Evolutionary conservation across 306 rosid genomes (phyloP).

Genomic region (Pyrus bretschneideri): DNA sequence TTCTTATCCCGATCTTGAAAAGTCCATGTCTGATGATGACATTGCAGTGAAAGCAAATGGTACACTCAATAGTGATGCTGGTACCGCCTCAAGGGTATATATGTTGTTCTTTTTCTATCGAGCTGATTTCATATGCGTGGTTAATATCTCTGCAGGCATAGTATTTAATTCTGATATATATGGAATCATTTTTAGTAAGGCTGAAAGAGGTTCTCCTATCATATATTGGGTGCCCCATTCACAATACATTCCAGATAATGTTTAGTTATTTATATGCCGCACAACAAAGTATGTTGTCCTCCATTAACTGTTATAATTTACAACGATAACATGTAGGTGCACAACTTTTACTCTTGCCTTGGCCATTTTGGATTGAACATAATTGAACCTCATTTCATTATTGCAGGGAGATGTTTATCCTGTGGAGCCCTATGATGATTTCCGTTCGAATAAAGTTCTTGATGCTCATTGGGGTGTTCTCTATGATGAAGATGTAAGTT

Average conservation of each 20-base stretch:
- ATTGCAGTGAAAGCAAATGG: slow-evolving; percentile 15
- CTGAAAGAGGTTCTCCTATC: not conserved
- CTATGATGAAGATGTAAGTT: slow-evolving; percentile 48
- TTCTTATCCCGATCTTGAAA: slow-evolving; percentile 58
- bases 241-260: not conserved
- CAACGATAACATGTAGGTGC: not conserved
- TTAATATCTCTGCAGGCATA: not conserved
- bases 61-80: slow-evolving; percentile 11
- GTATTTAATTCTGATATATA: not conserved
- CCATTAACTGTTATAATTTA: not conserved
- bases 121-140: not conserved
- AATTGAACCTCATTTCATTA: not conserved
- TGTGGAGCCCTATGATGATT: slow-evolving; percentile 40
- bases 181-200: not conserved
- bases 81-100: slow-evolving; percentile 30
- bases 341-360: not conserved
- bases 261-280: not conserved
- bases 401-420: slow-evolving; percentile 63
- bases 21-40: slow-evolving; percentile 12
- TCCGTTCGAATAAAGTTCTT: slow-evolving; percentile 32
- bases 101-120: not conserved
- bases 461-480: slow-evolving; percentile 65
- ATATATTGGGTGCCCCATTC: not conserved
- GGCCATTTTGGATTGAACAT: not conserved
- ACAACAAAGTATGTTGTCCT: not conserved